Evolutionary conservation across 768 basidiomycete genomes (phyloP).

Genomic region (Gautieria morchelliformis): DNA sequence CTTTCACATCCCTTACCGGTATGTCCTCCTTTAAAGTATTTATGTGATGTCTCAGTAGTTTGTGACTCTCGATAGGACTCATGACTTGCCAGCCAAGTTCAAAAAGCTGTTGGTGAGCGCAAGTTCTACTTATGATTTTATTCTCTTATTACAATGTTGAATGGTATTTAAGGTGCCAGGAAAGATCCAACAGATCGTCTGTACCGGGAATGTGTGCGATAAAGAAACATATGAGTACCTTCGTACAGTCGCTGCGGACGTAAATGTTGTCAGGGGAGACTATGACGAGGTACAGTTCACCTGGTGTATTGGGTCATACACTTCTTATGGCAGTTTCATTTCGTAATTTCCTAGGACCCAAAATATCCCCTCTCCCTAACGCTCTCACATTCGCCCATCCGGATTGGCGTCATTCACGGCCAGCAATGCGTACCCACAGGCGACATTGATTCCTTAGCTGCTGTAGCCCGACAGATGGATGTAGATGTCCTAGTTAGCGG

Average conservation of each 20-base stretch:
- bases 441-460: conserved; percentile 80
- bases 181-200: conserved; percentile 96
- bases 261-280: conserved; percentile 86
- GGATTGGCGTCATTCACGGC: conserved; percentile 88
- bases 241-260: conserved; percentile 86
- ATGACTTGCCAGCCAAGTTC: conserved; percentile 93
- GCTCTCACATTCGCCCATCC: conserved; percentile 74
- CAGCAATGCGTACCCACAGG: conserved; percentile 91
- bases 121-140: neutral
- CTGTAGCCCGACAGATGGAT: conserved; percentile 92
- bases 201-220: conserved; percentile 96
- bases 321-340: neutral
- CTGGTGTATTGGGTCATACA: no score
- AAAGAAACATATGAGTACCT: conserved; percentile 96
- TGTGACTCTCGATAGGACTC: conserved; percentile 29
- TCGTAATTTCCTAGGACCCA: conserved; percentile 34
- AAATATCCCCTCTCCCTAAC: conserved; percentile 73
- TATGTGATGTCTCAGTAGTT: neutral
- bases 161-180: conserved; percentile 50
- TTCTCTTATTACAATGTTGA: neutral
- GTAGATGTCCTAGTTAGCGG: conserved; percentile 93
- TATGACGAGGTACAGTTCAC: conserved; percentile 73
- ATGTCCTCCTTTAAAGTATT: neutral
- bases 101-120: conserved; percentile 73
- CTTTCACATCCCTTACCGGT: conserved; percentile 84